These are phyloP conservation scores for Cryptococcus sp. DNA, from an alignment of 1,284 basidiomycete species.

Conservation along the genomic window DNA sequence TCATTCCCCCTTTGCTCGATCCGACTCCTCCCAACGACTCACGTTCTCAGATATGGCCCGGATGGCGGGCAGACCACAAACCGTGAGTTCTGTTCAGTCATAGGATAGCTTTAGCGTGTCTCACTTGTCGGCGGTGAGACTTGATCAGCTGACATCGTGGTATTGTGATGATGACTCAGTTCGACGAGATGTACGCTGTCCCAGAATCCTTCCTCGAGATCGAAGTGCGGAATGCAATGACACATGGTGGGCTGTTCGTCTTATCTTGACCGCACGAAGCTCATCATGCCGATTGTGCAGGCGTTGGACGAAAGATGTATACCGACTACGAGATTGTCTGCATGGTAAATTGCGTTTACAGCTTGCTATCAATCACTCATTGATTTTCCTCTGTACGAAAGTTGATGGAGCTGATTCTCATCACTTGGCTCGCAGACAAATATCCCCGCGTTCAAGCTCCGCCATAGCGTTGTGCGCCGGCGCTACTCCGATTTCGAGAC, in stretches of 20 bases:
- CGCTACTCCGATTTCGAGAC: constrained; percentile 99
- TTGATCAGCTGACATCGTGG: not conserved
- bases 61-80: constrained; percentile 72
- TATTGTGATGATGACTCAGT: constrained; percentile 57
- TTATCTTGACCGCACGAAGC: not conserved
- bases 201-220: constrained; percentile 98
- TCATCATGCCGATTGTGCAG: constrained; percentile 53
- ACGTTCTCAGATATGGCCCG: constrained; percentile 71
- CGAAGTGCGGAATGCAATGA: constrained; percentile 94
- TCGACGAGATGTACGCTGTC: constrained; percentile 97
- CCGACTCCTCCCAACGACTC: constrained; percentile 44
- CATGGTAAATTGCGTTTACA: constrained; percentile 64
- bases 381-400: no score
- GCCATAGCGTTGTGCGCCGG: constrained; percentile 89
- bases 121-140: not conserved
- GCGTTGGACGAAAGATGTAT: constrained; percentile 96
- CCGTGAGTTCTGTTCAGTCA: constrained; percentile 60
- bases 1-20: constrained; percentile 72
- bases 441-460: constrained; percentile 97
- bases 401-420: no score
- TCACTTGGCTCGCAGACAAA: constrained; percentile 73
- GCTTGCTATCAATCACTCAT: not conserved
- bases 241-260: constrained; percentile 69
- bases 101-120: not conserved
- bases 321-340: constrained; percentile 99